A percentile compares a stretch with the other conserved stretches of the same genome.
Evolutionary conservation across 352 stramenopile species (phyloP).

Genomic region (Pythium apleroticum): DNA sequence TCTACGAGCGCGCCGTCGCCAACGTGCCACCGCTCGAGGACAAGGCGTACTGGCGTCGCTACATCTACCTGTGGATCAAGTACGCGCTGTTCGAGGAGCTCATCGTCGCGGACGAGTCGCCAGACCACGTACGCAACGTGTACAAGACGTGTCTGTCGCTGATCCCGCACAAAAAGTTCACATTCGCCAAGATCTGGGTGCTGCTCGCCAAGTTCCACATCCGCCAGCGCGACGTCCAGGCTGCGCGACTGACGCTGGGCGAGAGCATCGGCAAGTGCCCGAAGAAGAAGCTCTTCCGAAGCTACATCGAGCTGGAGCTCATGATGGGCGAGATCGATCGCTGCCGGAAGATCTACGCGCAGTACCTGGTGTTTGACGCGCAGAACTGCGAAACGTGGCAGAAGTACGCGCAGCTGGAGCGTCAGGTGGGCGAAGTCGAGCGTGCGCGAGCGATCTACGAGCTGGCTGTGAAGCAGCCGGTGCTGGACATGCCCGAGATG

Average conservation of each 20-base stretch:
- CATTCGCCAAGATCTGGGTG: slow-evolving; percentile 99
- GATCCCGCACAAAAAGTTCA: slow-evolving; percentile 96
- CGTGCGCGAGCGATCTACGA: slow-evolving; percentile 95
- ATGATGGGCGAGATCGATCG: slow-evolving; percentile 98
- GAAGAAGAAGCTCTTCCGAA: slow-evolving; percentile 91
- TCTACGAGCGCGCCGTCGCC: slow-evolving; percentile 95
- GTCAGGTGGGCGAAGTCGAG: slow-evolving; percentile 93
- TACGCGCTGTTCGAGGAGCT: slow-evolving; percentile 98
- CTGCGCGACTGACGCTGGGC: slow-evolving; percentile 92
- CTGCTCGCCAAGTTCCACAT: slow-evolving; percentile 97
- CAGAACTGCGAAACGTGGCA: slow-evolving; percentile 95
- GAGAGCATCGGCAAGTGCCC: slow-evolving; percentile 94
- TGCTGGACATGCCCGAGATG: slow-evolving; percentile 98
- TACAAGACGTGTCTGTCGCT: slow-evolving; percentile 94
- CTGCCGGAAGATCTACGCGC: slow-evolving; percentile 89
- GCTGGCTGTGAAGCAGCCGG: slow-evolving; percentile 92
- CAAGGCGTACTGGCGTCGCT: slow-evolving; percentile 98
- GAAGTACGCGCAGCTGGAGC: slow-evolving; percentile 96
- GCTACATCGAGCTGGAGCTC: slow-evolving; percentile 95
- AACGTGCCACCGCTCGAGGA: slow-evolving; percentile 94
- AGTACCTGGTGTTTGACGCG: slow-evolving; percentile 78
- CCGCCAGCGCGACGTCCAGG: slow-evolving; percentile 91
- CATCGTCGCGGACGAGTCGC: slow-evolving; percentile 63
- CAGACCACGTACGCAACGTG: slow-evolving; percentile 87
- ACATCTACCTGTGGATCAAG: slow-evolving; percentile 99